Percentiles rank a stretch among this genome's conserved stretches.
phyloP scores from a whole-genome alignment of 164 flowering plant genomes.

The Hamamelis virginiana region DNA sequence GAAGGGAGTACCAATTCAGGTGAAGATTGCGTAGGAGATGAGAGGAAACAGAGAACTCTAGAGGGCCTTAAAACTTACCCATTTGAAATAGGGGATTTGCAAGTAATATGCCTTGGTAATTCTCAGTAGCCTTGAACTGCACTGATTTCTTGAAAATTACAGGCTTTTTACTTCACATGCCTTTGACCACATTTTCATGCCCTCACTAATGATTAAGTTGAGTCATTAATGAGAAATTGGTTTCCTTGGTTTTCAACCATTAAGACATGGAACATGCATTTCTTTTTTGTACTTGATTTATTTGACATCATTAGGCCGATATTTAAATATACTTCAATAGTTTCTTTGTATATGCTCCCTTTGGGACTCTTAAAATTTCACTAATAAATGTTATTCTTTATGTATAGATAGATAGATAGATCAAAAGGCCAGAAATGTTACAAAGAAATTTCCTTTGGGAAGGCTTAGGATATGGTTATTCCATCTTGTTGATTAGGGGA shows the following conservation, averaged over 20 bases:
- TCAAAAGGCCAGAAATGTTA: too few species aligned
- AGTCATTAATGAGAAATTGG: not conserved
- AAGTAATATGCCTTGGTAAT: constrained; percentile 63
- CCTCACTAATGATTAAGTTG: too few species aligned
- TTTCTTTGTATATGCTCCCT: not conserved
- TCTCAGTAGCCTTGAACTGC: constrained; percentile 4
- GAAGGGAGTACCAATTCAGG: constrained; percentile 38
- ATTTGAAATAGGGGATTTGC: constrained; percentile 52
- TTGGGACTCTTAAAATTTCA: not conserved
- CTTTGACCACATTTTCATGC: not conserved
- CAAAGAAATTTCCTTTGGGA: too few species aligned
- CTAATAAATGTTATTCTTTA: not conserved
- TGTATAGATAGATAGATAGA: too few species aligned
- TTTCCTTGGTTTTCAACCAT: not conserved
- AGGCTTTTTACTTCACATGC: not conserved
- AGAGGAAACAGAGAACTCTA: constrained; percentile 13
- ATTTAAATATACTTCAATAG: not conserved
- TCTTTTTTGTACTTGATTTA: not conserved
- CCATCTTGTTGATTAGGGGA: too few species aligned
- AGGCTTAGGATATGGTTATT: too few species aligned
- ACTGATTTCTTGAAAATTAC: not conserved
- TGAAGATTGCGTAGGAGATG: constrained; percentile 35
- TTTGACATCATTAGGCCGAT: not conserved
- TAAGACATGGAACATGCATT: not conserved
- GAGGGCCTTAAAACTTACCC: constrained; percentile 32